Conservation (phyloP, 495 filamentous ascomycete species). For the Cercophora scortea region DNA sequence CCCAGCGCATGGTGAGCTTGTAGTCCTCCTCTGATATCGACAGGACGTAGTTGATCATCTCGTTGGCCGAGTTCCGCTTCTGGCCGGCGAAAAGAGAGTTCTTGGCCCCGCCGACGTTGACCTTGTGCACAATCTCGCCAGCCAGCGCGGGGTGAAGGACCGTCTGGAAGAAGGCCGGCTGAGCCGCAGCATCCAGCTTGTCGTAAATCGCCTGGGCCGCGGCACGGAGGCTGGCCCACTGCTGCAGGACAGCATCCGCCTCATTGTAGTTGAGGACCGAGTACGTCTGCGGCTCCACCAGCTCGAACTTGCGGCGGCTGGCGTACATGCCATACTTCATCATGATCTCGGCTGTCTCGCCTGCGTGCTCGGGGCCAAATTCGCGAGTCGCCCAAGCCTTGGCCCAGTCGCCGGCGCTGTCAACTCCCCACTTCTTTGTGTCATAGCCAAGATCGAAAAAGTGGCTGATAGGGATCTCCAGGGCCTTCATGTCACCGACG, state of each 20-base stretch:
- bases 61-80: conserved; percentile 58
- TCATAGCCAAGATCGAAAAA: conserved; percentile 64
- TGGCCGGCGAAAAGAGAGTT: conserved; percentile 59
- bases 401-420: conserved; percentile 50
- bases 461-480: conserved; percentile 62
- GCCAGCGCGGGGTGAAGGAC: conserved; percentile 60
- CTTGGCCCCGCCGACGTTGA: conserved; percentile 52
- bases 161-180: conserved; percentile 62
- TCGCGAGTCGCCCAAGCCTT: conserved; percentile 50
- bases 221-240: conserved; percentile 51
- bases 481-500: conserved; percentile 64
- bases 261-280: conserved; percentile 65
- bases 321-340: conserved; percentile 56
- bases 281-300: conserved; percentile 56
- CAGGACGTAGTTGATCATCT: conserved; percentile 50
- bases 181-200: conserved; percentile 34
- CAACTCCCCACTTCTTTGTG: conserved; percentile 42
- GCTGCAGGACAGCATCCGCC: conserved; percentile 53
- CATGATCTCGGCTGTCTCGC: conserved; percentile 47
- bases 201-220: conserved; percentile 50
- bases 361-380: conserved; percentile 45
- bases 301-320: conserved; percentile 59
- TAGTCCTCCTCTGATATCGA: conserved; percentile 53
- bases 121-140: conserved; percentile 51
- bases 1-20: conserved; percentile 53